Evolutionary conservation across 257 asterid species (phyloP).

Genomic region (Ajuga chamaepitys): DNA sequence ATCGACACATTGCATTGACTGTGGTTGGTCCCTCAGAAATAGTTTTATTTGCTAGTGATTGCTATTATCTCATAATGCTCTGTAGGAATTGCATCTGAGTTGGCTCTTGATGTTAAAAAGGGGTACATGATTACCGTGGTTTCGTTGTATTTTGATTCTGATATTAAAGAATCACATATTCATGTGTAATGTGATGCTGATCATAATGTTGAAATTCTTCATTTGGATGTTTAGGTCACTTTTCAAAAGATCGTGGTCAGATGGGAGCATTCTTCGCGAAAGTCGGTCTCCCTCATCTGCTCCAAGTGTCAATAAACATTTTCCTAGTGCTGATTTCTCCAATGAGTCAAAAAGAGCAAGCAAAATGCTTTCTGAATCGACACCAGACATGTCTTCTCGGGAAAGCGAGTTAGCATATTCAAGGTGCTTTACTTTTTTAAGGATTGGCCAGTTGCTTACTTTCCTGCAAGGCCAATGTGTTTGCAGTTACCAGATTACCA

Average conservation of each 20-base stretch:
- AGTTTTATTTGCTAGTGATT: background rate
- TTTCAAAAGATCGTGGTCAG: conserved; percentile 80
- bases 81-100: conserved; percentile 3
- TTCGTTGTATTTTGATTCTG: background rate
- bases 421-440: conserved; percentile 45
- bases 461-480: background rate
- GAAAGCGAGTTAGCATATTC: conserved; percentile 52
- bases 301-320: conserved; percentile 31
- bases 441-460: background rate
- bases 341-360: conserved; percentile 40
- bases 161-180: background rate
- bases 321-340: conserved; percentile 39
- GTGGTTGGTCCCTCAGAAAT: background rate
- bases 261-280: conserved; percentile 75
- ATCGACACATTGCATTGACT: background rate
- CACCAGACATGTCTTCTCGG: conserved; percentile 54
- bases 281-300: conserved; percentile 41
- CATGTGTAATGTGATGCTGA: conserved; percentile 16
- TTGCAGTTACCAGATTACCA: background rate
- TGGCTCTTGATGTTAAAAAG: conserved; percentile 8
- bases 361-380: conserved; percentile 56
- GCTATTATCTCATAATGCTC: background rate
- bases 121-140: background rate
- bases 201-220: conserved; percentile 8
- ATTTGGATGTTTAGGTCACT: conserved; percentile 39